Evolutionary conservation across 768 basidiomycete genomes (phyloP).

Genomic region (Pulveroboletus sp.): DNA sequence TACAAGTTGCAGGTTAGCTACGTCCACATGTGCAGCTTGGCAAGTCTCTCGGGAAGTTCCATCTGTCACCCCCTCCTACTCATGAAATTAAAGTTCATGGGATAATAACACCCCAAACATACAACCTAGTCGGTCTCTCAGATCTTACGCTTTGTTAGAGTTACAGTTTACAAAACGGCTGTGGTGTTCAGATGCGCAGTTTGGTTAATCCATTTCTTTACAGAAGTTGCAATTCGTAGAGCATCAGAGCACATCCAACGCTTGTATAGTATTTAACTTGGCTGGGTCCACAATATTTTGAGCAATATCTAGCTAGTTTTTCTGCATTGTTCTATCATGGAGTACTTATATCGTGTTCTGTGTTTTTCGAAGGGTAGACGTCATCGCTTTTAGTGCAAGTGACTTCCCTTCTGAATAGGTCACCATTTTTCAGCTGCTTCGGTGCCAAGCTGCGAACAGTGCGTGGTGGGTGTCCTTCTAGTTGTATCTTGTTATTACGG

Average conservation of each 20-base stretch:
- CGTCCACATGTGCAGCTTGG: not conserved
- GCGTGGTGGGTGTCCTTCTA: too few species aligned
- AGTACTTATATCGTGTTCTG: too few species aligned
- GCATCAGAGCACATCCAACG: not conserved
- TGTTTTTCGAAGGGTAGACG: too few species aligned
- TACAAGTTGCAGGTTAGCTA: not conserved
- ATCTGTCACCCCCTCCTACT: not conserved
- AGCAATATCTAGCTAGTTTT: too few species aligned
- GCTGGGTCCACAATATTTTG: conserved; percentile 2
- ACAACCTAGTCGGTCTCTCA: too few species aligned
- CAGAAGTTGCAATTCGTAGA: not conserved
- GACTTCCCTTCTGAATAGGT: too few species aligned
- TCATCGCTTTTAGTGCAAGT: too few species aligned
- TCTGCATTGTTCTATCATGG: too few species aligned
- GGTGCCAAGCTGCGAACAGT: too few species aligned
- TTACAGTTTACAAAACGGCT: not conserved
- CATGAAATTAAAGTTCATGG: not conserved
- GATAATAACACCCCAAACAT: not conserved
- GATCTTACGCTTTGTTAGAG: conserved; percentile 2
- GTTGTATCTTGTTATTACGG: too few species aligned
- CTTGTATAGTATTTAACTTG: not conserved
- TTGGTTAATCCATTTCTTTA: too few species aligned
- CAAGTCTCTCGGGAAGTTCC: not conserved
- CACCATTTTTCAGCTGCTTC: too few species aligned
- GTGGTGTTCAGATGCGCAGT: not conserved